A percentile compares a stretch with the other conserved stretches of the same genome.
These are phyloP conservation scores for Trichoderma sp. DNA, from an alignment of 2,329 filamentous ascomycete genomes.

Conservation along the genomic window DNA sequence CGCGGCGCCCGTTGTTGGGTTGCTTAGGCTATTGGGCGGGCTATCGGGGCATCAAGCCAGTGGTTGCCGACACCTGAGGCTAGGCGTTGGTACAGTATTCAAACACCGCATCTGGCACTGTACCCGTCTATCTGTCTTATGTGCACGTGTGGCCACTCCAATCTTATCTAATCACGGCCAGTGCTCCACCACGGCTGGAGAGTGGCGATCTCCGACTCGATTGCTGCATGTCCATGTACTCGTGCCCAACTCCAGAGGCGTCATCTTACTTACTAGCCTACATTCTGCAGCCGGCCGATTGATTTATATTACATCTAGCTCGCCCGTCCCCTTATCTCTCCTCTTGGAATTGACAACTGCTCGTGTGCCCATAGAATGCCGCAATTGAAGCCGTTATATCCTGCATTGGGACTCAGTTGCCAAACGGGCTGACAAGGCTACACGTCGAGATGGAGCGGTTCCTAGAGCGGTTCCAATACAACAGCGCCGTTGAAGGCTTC, in stretches of 20 bases:
- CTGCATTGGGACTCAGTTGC: background rate
- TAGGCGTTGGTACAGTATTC: background rate
- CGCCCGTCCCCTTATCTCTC: background rate
- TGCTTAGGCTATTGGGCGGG: background rate
- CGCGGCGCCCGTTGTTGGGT: background rate
- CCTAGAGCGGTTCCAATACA: slow-evolving; percentile 43
- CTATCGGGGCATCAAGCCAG: background rate
- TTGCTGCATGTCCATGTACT: slow-evolving; percentile 26
- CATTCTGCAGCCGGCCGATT: background rate
- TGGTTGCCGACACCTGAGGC: background rate
- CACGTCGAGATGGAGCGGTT: background rate
- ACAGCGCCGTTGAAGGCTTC: slow-evolving; percentile 56
- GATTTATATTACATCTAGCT: background rate
- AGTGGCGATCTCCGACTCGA: slow-evolving; percentile 38
- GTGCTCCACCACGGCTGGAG: slow-evolving; percentile 16
- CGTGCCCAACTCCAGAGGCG: slow-evolving; percentile 1
- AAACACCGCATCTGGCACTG: background rate
- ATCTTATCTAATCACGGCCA: slow-evolving; percentile 1
- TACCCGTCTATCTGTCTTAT: background rate
- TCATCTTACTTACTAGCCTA: slow-evolving; percentile 11
- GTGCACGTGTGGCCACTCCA: background rate
- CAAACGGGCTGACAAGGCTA: background rate
- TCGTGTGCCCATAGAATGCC: background rate
- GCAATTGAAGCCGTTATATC: background rate
- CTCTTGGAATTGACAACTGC: background rate